Evolutionary conservation across 106 monocot genomes (phyloP), one percentile per base, ranked within the genome.

Genomic region (Dendrobium nobile): DNA sequence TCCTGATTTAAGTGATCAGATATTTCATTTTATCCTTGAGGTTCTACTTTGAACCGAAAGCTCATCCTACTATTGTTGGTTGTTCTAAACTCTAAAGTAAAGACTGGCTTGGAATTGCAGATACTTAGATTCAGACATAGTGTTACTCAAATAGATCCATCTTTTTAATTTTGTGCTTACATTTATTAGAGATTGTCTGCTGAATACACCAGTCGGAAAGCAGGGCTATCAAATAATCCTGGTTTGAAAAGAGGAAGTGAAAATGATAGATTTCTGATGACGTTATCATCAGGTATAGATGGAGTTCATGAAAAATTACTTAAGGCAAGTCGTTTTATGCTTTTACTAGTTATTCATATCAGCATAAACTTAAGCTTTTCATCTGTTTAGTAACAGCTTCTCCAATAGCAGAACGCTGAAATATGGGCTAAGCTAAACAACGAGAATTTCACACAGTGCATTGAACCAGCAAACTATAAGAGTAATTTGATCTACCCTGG

Each of bases 401-500:
- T 43, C 15, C 72, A 58, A 22, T 74, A 85, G 44, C 90, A 91
- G 92, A 33, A 86, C 78, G 85, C 92, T 79, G 88, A 84, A 74
- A 91, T 98, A 79, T 98, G 97, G 97, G 82, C 82, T 54, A 91
- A 98, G 75, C 97, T 88, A 77, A 78, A 88, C 74, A 91, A 85
- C 75, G 85, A 82, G 81, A 92, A 92, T 79, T 94, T 88, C 74
- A 88, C 72, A 28, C 88, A 88, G 67, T 98, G 97, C 81, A 94
- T 98, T 81, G 86, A 80, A 51, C 84, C 56, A 58, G 82, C 77
- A 44, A 81, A 64, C 77, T 80, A 77, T 17, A 92, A 86, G 85
- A 94, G 97, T 94, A 89, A 82, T 93, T 51, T 81, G 7, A 77
- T 83, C 37, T 72, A 20, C 11, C 11, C 45, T 67, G 4, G 27